Conservation (phyloP, 148 eudicot species). For the Nyssa sinensis region DNA sequence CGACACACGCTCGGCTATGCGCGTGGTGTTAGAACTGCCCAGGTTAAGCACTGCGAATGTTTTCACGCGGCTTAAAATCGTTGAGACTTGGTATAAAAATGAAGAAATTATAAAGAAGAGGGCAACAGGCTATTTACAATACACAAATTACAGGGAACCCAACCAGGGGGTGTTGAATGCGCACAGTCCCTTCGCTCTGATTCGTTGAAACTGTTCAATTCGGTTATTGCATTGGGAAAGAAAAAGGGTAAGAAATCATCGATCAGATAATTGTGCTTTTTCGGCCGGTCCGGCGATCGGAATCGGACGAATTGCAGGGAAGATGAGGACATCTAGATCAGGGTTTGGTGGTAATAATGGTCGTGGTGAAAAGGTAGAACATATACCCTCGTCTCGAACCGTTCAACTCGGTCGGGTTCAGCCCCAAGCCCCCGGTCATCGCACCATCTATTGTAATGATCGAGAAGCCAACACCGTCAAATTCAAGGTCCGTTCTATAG, state of each 20-base stretch:
- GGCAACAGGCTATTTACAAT: background rate
- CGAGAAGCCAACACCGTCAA: slow-evolving; percentile 39
- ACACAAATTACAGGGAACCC: background rate
- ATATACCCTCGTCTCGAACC: slow-evolving; percentile 22
- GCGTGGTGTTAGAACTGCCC: too few relatives aligned
- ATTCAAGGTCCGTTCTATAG: slow-evolving; percentile 34
- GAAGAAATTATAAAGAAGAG: too few relatives aligned
- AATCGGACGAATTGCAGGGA: background rate
- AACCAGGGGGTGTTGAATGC: background rate
- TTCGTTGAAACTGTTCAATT: background rate
- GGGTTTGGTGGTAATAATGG: background rate
- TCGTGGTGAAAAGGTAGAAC: background rate
- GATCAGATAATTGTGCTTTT: background rate
- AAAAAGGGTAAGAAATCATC: background rate
- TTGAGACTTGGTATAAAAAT: background rate
- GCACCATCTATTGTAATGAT: slow-evolving; percentile 44
- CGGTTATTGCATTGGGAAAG: background rate
- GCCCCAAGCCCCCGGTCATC: slow-evolving; percentile 48
- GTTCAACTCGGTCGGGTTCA: slow-evolving; percentile 47
- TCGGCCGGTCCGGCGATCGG: background rate
- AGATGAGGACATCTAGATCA: background rate
- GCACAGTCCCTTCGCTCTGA: background rate
- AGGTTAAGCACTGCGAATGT: background rate
- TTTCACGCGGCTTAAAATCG: background rate
- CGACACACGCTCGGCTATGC: too few relatives aligned